Evolutionary conservation across 2,329 filamentous ascomycete species (phyloP).

Genomic region (Alternaria brassicae): DNA sequence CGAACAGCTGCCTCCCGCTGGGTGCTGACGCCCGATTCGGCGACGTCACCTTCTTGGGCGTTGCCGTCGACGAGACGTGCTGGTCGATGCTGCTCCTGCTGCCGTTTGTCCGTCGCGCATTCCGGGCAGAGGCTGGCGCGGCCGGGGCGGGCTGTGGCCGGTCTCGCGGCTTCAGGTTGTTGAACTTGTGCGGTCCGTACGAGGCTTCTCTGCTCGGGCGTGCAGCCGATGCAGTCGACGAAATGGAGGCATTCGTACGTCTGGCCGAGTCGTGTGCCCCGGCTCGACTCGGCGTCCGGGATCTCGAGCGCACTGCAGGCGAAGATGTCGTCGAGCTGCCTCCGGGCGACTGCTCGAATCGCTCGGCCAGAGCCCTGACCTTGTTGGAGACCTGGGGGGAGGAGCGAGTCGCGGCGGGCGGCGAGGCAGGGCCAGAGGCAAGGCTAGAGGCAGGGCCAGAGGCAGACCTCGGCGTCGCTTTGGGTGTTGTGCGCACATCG

Average conservation of each 20-base stretch:
- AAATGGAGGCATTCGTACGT: slow-evolving; percentile 27
- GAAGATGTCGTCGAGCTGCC: slow-evolving; percentile 30
- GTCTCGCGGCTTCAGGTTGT: slow-evolving; percentile 46
- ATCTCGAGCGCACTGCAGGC: slow-evolving; percentile 31
- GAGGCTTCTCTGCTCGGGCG: slow-evolving; percentile 39
- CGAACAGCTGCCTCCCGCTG: slow-evolving; percentile 44
- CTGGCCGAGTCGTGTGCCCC: slow-evolving; percentile 21
- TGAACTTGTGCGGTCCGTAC: slow-evolving; percentile 47
- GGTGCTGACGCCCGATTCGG: slow-evolving; percentile 33
- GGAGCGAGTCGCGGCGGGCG: slow-evolving; percentile 31
- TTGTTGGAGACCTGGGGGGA: slow-evolving; percentile 38
- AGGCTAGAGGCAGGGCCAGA: slow-evolving; percentile 44
- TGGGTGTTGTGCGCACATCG: slow-evolving; percentile 36
- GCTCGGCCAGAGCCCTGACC: slow-evolving; percentile 47
- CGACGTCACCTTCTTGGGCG: slow-evolving; percentile 35
- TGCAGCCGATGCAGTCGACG: slow-evolving; percentile 39
- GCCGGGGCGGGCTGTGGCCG: slow-evolving; percentile 45
- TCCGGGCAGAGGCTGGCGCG: slow-evolving; percentile 38
- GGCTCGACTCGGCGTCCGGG: slow-evolving; percentile 25
- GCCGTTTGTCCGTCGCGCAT: slow-evolving; percentile 35
- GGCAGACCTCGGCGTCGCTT: slow-evolving; percentile 36
- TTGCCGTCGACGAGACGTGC: slow-evolving; percentile 31
- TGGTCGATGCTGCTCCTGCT: slow-evolving; percentile 36
- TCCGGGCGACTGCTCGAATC: slow-evolving; percentile 46
- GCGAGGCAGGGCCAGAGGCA: slow-evolving; percentile 41